phyloP scores from a whole-genome alignment of 2,329 filamentous ascomycete species.

The Paraphaeosphaeria sporulosa region DNA sequence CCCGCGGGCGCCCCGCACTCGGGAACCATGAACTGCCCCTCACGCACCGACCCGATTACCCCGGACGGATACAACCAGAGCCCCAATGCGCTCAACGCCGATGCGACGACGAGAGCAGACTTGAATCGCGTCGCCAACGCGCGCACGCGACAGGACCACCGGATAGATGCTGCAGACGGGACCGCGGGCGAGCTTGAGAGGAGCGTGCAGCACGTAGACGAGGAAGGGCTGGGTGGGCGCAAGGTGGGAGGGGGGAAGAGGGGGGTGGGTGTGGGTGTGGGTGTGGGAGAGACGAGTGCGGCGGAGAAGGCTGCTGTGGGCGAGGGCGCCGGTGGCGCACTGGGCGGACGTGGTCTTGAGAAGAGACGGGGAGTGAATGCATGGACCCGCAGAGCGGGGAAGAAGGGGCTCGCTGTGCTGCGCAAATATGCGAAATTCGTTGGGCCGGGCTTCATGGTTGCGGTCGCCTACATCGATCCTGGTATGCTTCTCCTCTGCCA shows the following conservation, averaged over 20 bases:
- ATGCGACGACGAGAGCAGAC: conserved; percentile 68
- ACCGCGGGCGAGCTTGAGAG: conserved; percentile 19
- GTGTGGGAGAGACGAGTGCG: not conserved
- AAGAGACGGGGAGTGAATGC: conserved; percentile 5
- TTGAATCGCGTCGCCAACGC: conserved; percentile 68
- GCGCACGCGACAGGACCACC: conserved; percentile 57
- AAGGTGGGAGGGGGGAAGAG: conserved; percentile 16
- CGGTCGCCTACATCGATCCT: conserved; percentile 60
- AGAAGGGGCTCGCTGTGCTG: conserved; percentile 32
- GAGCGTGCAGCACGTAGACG: conserved; percentile 14
- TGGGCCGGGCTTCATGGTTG: conserved; percentile 71
- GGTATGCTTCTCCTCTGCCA: conserved; percentile 34
- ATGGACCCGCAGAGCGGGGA: not conserved
- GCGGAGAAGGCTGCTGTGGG: conserved; percentile 3
- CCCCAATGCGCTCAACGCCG: conserved; percentile 64
- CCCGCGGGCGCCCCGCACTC: not conserved
- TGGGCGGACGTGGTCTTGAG: not conserved
- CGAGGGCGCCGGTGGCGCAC: conserved; percentile 9
- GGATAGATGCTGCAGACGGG: conserved; percentile 29
- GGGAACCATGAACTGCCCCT: conserved; percentile 69
- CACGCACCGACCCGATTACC: conserved; percentile 63
- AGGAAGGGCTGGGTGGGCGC: conserved; percentile 8
- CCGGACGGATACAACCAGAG: conserved; percentile 68
- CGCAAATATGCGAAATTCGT: conserved; percentile 65
- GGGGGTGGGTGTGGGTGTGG: conserved; percentile 13